A percentile compares a stretch with the other conserved stretches of the same genome.
Evolutionary conservation across 352 stramenopile species (phyloP).

Genomic region (Phytophthora quininea): DNA sequence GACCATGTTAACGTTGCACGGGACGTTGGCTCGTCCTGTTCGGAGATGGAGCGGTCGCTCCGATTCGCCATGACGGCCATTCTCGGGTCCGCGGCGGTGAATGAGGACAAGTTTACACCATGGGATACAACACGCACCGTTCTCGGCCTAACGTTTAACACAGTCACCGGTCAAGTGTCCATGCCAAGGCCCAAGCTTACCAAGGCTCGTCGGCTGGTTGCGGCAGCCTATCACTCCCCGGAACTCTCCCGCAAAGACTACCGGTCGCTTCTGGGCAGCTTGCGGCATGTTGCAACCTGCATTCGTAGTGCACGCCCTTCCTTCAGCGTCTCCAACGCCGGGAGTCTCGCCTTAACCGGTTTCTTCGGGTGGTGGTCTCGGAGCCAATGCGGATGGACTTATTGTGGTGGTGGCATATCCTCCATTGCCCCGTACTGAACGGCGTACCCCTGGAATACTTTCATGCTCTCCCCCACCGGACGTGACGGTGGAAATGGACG

Average conservation of each 20-base stretch:
- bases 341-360: conserved; percentile 13
- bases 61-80: conserved; percentile 11
- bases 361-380: not conserved
- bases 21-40: not conserved
- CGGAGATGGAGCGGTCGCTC: conserved; percentile 6
- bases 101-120: conserved; percentile 25
- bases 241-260: conserved; percentile 7
- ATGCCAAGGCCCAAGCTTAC: conserved; percentile 1
- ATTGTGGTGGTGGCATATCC: no score
- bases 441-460: no score
- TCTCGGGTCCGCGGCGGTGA: conserved; percentile 5
- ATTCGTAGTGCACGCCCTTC: conserved; percentile 7
- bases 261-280: conserved; percentile 11
- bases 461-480: no score
- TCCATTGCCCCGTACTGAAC: no score
- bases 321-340: conserved; percentile 10
- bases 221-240: not conserved
- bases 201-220: conserved; percentile 3
- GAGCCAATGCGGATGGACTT: not conserved
- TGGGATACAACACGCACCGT: conserved; percentile 8
- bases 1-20: conserved; percentile 18
- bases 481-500: no score
- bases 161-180: not conserved
- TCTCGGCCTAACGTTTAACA: conserved; percentile 21
- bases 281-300: conserved; percentile 26